Evolutionary conservation across 2,329 filamentous ascomycete species (phyloP).

Genomic region (Colletotrichum sp.): DNA sequence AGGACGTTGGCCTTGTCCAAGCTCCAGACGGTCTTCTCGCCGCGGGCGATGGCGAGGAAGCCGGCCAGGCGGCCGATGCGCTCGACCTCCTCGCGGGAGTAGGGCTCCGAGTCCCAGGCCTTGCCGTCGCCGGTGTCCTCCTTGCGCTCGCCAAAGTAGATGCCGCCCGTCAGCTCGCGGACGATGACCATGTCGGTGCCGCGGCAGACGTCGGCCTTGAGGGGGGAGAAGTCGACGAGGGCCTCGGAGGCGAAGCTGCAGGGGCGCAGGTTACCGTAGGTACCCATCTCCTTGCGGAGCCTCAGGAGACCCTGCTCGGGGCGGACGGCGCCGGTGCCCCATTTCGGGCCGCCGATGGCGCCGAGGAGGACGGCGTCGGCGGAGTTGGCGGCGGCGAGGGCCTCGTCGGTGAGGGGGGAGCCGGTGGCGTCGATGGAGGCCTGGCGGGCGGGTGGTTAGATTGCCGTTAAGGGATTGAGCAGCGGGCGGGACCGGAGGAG

Average conservation of each 20-base stretch:
- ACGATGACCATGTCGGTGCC: slow-evolving; percentile 93
- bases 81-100: slow-evolving; percentile 85
- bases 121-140: slow-evolving; percentile 77
- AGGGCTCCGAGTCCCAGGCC: slow-evolving; percentile 86
- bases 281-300: slow-evolving; percentile 91
- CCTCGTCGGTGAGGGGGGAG: slow-evolving; percentile 79
- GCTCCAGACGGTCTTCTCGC: slow-evolving; percentile 75
- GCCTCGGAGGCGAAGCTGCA: slow-evolving; percentile 94
- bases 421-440: slow-evolving; percentile 87
- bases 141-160: slow-evolving; percentile 92
- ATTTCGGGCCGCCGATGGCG: slow-evolving; percentile 95
- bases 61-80: slow-evolving; percentile 84
- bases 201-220: slow-evolving; percentile 84
- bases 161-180: slow-evolving; percentile 88
- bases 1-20: slow-evolving; percentile 98
- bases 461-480: neutral
- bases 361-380: slow-evolving; percentile 92
- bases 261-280: slow-evolving; percentile 93
- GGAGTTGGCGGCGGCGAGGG: slow-evolving; percentile 80
- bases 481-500: neutral
- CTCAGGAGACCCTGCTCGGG: slow-evolving; percentile 91
- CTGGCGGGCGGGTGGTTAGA: slow-evolving; percentile 46
- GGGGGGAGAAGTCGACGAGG: slow-evolving; percentile 82
- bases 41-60: slow-evolving; percentile 77
- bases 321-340: slow-evolving; percentile 86